Percentiles rank a stretch among this genome's conserved stretches.
Conservation (phyloP, 2,329 filamentous ascomycete genomes). For the Monosporascus ibericus region DNA sequence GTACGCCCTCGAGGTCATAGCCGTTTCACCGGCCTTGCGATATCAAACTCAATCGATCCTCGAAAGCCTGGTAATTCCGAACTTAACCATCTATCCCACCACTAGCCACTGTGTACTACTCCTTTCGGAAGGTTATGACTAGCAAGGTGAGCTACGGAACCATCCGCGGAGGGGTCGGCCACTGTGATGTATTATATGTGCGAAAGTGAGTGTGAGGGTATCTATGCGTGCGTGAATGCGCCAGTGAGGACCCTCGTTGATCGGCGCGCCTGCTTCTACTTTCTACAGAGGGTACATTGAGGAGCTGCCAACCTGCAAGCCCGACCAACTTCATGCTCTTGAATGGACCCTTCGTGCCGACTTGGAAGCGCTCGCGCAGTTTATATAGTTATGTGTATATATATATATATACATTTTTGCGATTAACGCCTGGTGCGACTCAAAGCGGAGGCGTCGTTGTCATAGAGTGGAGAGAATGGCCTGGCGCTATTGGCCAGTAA, state of each 20-base stretch:
- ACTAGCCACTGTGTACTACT: not conserved
- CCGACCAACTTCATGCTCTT: not conserved
- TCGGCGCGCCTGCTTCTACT: not conserved
- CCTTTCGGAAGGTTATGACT: not conserved
- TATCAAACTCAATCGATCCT: not conserved
- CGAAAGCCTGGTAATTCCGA: not conserved
- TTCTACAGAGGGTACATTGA: not conserved
- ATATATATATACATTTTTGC: too few relatives aligned
- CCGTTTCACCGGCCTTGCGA: not conserved
- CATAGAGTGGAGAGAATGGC: not conserved
- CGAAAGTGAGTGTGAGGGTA: not conserved
- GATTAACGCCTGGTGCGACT: conserved; percentile 14
- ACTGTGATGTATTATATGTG: not conserved
- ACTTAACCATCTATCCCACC: not conserved
- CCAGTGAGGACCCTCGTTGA: too few relatives aligned
- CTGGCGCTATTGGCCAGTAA: not conserved
- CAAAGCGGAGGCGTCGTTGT: conserved; percentile 1
- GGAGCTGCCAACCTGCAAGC: too few relatives aligned
- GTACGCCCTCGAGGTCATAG: not conserved
- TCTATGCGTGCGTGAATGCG: too few relatives aligned
- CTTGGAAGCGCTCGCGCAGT: conserved; percentile 5
- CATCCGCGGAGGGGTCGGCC: too few relatives aligned
- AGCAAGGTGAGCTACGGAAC: not conserved
- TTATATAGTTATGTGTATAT: too few relatives aligned
- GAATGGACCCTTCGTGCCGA: not conserved